Conservation (phyloP, 2,329 filamentous ascomycete genomes). For the Aspergillus chevalieri region DNA sequence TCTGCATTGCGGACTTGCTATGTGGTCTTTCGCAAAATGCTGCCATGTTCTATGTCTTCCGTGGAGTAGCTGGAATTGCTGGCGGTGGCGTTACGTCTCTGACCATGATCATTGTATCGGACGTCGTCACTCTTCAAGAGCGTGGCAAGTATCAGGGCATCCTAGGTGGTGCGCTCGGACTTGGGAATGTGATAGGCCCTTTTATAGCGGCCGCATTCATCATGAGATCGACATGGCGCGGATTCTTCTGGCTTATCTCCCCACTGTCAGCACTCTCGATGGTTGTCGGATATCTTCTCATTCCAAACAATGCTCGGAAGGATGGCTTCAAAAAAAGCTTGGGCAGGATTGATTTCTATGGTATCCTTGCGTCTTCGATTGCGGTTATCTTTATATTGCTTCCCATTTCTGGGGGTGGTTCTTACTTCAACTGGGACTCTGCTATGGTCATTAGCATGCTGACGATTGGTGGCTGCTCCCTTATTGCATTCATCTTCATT, state of each 20-base stretch:
- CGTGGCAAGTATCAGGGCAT: constrained; percentile 52
- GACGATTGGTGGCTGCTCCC: constrained; percentile 41
- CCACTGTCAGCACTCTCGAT: constrained; percentile 47
- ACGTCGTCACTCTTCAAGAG: constrained; percentile 54
- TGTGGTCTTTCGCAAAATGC: constrained; percentile 53
- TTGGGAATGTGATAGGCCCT: constrained; percentile 44
- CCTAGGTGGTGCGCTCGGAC: constrained; percentile 38
- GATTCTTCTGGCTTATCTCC: constrained; percentile 47
- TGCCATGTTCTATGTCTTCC: constrained; percentile 56
- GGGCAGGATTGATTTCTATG: constrained; percentile 54
- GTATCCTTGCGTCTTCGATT: constrained; percentile 49
- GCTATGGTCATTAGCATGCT: constrained; percentile 57
- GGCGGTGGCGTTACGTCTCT: constrained; percentile 56
- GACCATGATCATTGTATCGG: constrained; percentile 57
- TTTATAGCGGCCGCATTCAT: constrained; percentile 44
- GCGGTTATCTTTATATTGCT: constrained; percentile 58
- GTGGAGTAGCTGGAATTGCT: constrained; percentile 56
- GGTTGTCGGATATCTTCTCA: constrained; percentile 44
- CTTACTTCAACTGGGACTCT: constrained; percentile 52
- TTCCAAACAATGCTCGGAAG: constrained; percentile 47
- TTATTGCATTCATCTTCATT: constrained; percentile 47
- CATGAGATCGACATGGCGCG: constrained; percentile 39
- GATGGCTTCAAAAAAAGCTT: constrained; percentile 44
- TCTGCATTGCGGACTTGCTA: constrained; percentile 53
- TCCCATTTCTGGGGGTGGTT: constrained; percentile 56